Evolutionary conservation across 139 green algal genomes (phyloP).

Genomic region (Chlorella sp.): DNA sequence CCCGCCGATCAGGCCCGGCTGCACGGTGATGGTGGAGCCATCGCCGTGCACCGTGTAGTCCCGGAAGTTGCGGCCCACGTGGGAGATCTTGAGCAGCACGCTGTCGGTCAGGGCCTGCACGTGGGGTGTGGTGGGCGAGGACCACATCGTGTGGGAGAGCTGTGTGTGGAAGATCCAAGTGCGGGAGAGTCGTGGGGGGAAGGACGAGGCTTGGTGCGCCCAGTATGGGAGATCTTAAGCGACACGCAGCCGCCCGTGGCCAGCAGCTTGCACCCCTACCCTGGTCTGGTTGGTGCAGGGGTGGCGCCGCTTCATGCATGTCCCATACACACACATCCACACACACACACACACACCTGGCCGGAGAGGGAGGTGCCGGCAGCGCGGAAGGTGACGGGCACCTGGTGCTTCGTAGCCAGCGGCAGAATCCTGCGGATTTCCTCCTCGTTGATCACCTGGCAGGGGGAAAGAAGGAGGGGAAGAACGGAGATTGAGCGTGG

Average conservation of each 20-base stretch:
- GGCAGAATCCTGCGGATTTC: conserved; percentile 89
- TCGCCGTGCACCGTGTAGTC: conserved; percentile 92
- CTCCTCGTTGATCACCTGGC: conserved; percentile 87
- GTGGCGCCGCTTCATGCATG: too few species aligned
- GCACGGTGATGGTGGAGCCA: conserved; percentile 91
- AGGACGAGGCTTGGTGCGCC: too few species aligned
- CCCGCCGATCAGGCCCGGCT: conserved; percentile 95
- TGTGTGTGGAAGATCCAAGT: neutral
- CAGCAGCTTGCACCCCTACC: neutral
- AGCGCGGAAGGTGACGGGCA: conserved; percentile 96
- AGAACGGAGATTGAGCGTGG: too few species aligned
- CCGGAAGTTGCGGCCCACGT: conserved; percentile 96
- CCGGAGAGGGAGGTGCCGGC: conserved; percentile 94
- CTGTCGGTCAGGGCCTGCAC: conserved; percentile 87
- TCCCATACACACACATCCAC: too few species aligned
- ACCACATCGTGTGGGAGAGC: too few species aligned
- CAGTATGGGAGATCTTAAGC: too few species aligned
- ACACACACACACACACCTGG: conserved; percentile 41
- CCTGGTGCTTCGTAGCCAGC: conserved; percentile 83
- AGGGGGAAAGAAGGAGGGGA: too few species aligned
- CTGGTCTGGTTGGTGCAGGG: too few species aligned
- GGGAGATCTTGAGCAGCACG: conserved; percentile 96
- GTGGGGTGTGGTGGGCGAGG: neutral
- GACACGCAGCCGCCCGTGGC: too few species aligned
- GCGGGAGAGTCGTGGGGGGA: too few species aligned